Base-by-base conservation (phyloP, 768 basidiomycete genomes). In the Leccinum pellstonianum region DNA sequence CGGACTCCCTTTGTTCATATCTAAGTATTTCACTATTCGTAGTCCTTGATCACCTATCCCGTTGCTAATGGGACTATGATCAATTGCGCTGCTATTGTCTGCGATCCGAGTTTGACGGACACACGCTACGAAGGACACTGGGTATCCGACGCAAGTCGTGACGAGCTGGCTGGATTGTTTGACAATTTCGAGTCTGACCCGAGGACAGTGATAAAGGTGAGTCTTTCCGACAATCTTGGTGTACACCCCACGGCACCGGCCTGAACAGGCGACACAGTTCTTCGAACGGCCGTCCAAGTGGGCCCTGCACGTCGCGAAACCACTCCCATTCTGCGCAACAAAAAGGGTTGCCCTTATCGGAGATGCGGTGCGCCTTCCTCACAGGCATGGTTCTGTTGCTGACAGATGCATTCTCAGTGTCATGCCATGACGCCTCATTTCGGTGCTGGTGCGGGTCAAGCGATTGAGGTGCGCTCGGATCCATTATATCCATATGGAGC, bases 1-100 rank as follows among this genome's bases (percentile, higher is more conserved):
- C 2, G 0, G 11, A 14, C 35, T 19, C 1, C 15, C n/a, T 33
- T 38, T 31, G 1, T 43, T 49, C 27, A 12, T 8, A 14, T 21
- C 8, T 14, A 19, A 33, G 51, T 3, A 53, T 23, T n/a, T 47
- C 27, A n/a, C 33, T 11, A 10, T 51, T 50, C 15, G 6, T 37
- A 83, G 82, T 70, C 73, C 43, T 52, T 80, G 1, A 68, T 81
- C 5, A 66, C 68, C 4, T 81, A 77, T 60, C 79, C 79, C 4
- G 70, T 80, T 48, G 68, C 72, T 3, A 68, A 70, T 38, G 77
- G 79, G 5, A 58, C 65, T 6, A 33, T 76, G 5, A 54, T 81
- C 37, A 81, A 80, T 25, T 54, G 77, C n/a, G 75, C 59, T 4
- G 77, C 72, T 12, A 68, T 73, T 29, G 50, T 68, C 14, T 66